phyloP scores from a whole-genome alignment of 192 early-diverging fungal genomes.

The Coemansia sp. region DNA sequence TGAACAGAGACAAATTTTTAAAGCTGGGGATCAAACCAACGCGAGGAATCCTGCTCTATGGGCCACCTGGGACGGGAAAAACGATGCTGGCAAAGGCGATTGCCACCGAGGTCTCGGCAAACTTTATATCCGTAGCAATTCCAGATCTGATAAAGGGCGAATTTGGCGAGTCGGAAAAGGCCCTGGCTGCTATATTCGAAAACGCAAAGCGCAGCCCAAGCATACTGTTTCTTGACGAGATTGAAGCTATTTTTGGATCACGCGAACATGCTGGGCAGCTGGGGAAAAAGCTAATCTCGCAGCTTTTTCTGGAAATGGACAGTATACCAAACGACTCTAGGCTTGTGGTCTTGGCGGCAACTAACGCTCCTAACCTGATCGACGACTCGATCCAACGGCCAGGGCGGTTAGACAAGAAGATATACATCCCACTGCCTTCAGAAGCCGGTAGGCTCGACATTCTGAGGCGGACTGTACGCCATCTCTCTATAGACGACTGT shows the following conservation, averaged over 20 bases:
- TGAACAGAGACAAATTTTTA: slow-evolving; percentile 64
- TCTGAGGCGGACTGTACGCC: slow-evolving; percentile 51
- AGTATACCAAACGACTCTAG: slow-evolving; percentile 53
- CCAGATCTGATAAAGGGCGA: slow-evolving; percentile 87
- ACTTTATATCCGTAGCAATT: slow-evolving; percentile 80
- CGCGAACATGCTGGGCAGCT: slow-evolving; percentile 70
- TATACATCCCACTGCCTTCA: slow-evolving; percentile 71
- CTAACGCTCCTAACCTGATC: slow-evolving; percentile 77
- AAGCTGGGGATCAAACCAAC: slow-evolving; percentile 72
- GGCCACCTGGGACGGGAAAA: slow-evolving; percentile 93
- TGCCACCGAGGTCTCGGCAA: slow-evolving; percentile 75
- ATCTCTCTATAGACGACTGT: slow-evolving; percentile 26
- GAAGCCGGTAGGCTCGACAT: slow-evolving; percentile 65
- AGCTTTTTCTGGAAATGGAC: slow-evolving; percentile 82
- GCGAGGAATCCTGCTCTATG: slow-evolving; percentile 82
- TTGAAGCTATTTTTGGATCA: slow-evolving; percentile 84
- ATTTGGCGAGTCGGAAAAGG: slow-evolving; percentile 94
- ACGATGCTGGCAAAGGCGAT: slow-evolving; percentile 86
- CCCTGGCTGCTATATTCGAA: slow-evolving; percentile 73
- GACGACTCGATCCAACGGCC: slow-evolving; percentile 78
- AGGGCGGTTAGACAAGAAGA: slow-evolving; percentile 81
- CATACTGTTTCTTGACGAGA: slow-evolving; percentile 92
- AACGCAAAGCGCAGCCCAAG: slow-evolving; percentile 73
- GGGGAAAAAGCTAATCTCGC: slow-evolving; percentile 76
- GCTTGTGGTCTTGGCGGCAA: slow-evolving; percentile 84